Evolutionary conservation across 495 filamentous ascomycete species (phyloP), one percentile per base, ranked within the genome.

Genomic region (Podospora sp.): DNA sequence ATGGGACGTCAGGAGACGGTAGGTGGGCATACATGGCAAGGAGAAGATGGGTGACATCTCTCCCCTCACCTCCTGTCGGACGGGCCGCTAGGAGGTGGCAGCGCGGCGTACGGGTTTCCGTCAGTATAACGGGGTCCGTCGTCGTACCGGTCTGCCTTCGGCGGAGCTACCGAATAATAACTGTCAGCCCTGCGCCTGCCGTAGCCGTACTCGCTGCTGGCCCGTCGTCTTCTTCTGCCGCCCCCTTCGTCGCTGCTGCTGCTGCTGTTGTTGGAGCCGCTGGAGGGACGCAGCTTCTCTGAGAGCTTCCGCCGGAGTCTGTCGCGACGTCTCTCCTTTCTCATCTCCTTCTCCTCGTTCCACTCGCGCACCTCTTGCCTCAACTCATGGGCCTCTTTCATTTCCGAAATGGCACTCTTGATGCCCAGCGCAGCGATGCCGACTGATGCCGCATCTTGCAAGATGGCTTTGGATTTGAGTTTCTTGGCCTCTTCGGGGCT

Each of bases 401-500:
- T 68, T 75, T 94, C 91, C 3, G 84, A 84, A 69, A 92, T 82
- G 51, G 92, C 92, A 36, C 90, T 89, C 78, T 93, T 93, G 82
- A 96, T 90, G 73, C 93, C 92, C 35, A 96, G 81, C 2, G 91
- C 92, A 14, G 93, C 93, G 59, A 97, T 90, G 69, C 92, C 92
- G 0, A 96, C 81, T 40, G 89, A 89, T 2, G 92, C 89, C 12
- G 88, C 87, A 75, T 96, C 92, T 74, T 90, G 86, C 59, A 92
- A 69, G 63, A 90, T 83, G 20, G 89, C 90, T 76, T 91, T 96
- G 12, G 87, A 85, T 73, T 90, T 90, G 63, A 88, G 81, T 77
- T 90, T 93, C 65, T 86, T 83, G 58, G 92, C 92, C 75, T 95
- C 87, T 65, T 92, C 87, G 0, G 85, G 81, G 9, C 87, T 86